Conservation (phyloP, 2,329 filamentous ascomycete genomes). For the Volutella citrinella region DNA sequence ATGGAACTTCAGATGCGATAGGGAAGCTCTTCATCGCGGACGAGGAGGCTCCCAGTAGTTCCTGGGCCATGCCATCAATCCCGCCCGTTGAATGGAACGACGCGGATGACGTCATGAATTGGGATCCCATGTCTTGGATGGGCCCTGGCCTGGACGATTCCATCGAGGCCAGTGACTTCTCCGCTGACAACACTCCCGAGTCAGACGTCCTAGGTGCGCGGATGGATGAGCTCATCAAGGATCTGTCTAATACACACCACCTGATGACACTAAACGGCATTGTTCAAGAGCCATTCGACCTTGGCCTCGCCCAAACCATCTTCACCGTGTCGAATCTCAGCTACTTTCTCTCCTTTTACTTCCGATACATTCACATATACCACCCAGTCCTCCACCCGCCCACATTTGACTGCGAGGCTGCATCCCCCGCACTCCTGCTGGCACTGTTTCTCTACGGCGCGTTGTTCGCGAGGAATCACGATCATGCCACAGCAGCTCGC, state of each 20-base stretch:
- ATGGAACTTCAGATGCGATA: conserved; percentile 4
- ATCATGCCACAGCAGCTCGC: conserved; percentile 7
- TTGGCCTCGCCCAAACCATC: conserved; percentile 3
- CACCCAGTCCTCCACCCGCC: conserved; percentile 8
- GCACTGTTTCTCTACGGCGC: conserved; percentile 5
- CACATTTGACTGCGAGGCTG: conserved; percentile 6
- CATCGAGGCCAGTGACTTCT: too few relatives aligned
- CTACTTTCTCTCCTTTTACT: conserved; percentile 8
- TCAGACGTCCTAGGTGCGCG: too few relatives aligned
- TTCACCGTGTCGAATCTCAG: conserved; percentile 8
- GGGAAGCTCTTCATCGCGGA: too few relatives aligned
- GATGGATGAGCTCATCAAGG: conserved; percentile 4
- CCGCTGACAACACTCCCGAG: too few relatives aligned
- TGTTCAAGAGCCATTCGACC: conserved; percentile 1
- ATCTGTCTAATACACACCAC: conserved; percentile 1
- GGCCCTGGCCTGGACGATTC: too few relatives aligned
- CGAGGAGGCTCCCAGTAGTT: too few relatives aligned
- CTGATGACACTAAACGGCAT: background rate
- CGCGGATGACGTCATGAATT: conserved; percentile 1
- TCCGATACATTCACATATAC: conserved; percentile 4
- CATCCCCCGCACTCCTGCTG: conserved; percentile 5
- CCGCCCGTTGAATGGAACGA: background rate
- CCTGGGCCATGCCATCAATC: background rate
- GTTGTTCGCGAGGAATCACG: conserved; percentile 5
- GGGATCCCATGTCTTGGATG: conserved; percentile 5